Evolutionary conservation across 768 basidiomycete species (phyloP), one percentile per base, ranked within the genome.

Genomic region (Serendipita indica): DNA sequence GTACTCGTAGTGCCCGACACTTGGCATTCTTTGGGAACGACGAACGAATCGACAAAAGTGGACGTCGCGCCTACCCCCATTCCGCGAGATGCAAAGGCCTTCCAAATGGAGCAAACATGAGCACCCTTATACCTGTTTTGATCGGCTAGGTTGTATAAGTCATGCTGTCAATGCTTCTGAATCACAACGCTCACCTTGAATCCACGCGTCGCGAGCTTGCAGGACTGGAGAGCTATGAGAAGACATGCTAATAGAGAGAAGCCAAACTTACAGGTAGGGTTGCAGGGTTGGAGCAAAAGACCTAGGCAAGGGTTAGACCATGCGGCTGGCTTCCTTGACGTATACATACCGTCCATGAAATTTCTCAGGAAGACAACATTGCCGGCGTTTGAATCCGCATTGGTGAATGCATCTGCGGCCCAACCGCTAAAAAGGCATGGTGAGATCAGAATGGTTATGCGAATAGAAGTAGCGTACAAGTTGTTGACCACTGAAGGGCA

Each of bases 361-460:
- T 78, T 71, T 61, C 75, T 75, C 60, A 79, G 69, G 70, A 70
- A 79, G 3, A 79, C 72, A 27, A 75, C 68, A 63, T 79, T 79
- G 16, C 79, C 79, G 57, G 69, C 72, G 0, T 63, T 62, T 12
- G 70, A 69, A 7, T 67, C 65, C 1, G 76, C 70, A 63, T 78
- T 70, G 2, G 74, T 75, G 45, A 68, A 62, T 13, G 75, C 73
- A 4, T 69, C 70, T 5, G 58, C 37, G 2, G 69, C 41, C 41
- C 41, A 43, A n/a, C 41, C 41, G 16, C 41, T 59, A 28, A 39
- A 5, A 20, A 43, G 28, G 14, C 5, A 22, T 58, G 5, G 18
- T 28, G 25, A 3, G 16, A 10, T 14, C 22, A 33, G 35, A 10
- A n/a, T 2, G 10, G 30, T 3, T 33, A n/a, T 5, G 41, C 18